Evolutionary conservation across 352 stramenopile genomes (phyloP).

Genomic region (Thalassiosira mediterranea): DNA sequence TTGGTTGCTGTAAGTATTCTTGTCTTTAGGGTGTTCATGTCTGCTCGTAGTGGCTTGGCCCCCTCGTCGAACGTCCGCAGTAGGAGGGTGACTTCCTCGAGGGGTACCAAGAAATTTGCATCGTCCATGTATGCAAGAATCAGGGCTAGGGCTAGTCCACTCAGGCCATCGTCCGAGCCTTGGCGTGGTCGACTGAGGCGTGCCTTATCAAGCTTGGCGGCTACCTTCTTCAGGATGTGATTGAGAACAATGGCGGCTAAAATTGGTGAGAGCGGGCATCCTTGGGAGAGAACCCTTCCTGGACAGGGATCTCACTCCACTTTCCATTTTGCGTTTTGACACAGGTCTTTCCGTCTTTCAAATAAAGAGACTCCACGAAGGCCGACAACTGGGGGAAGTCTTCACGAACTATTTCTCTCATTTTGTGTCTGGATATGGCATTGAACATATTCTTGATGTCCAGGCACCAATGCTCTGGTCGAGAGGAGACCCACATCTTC

Average conservation of each 20-base stretch:
- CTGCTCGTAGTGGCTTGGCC: neutral
- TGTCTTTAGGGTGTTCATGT: conserved; percentile 22
- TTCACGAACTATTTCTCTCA: conserved; percentile 12
- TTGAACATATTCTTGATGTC: conserved; percentile 54
- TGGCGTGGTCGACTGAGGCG: neutral
- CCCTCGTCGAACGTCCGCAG: conserved; percentile 7
- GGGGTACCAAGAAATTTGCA: conserved; percentile 8
- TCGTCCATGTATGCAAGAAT: conserved; percentile 29
- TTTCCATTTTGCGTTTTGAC: neutral
- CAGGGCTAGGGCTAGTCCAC: neutral
- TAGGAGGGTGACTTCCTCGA: conserved; percentile 16
- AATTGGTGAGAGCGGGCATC: conserved; percentile 27
- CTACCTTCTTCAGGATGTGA: conserved; percentile 8
- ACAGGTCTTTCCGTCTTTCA: neutral
- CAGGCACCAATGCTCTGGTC: conserved; percentile 13
- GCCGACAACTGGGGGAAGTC: conserved; percentile 8
- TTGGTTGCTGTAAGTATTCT: conserved; percentile 24
- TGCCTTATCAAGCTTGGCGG: conserved; percentile 1
- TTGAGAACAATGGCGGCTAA: conserved; percentile 16
- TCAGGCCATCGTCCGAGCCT: neutral
- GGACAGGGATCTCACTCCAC: conserved; percentile 3
- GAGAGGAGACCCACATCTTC: neutral
- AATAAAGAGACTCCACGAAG: conserved; percentile 10
- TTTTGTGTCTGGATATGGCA: conserved; percentile 11
- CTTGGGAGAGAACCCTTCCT: conserved; percentile 37